A percentile compares a stretch with the other conserved stretches of the same genome.
These are phyloP conservation scores for Tuber borchii DNA, from an alignment of 495 filamentous ascomycete species.

Conservation along the genomic window DNA sequence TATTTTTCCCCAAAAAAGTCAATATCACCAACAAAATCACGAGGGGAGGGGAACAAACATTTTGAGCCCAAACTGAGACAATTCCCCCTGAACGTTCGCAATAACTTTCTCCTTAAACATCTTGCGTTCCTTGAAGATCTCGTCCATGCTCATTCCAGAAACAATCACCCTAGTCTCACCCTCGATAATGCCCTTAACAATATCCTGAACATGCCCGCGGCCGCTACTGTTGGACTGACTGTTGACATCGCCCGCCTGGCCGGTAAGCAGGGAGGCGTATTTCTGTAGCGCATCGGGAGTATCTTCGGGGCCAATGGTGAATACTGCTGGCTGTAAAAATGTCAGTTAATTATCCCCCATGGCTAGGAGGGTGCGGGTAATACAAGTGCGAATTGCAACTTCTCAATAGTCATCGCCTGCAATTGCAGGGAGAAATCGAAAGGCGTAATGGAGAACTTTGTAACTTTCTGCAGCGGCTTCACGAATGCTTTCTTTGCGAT, in stretches of 20 bases:
- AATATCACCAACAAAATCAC: constrained; percentile 4
- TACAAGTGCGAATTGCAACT: constrained; percentile 51
- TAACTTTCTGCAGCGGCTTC: constrained; percentile 56
- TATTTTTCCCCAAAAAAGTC: constrained; percentile 28
- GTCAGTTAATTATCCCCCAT: neutral
- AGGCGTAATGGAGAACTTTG: constrained; percentile 59
- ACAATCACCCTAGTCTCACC: constrained; percentile 75
- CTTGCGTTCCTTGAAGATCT: constrained; percentile 74
- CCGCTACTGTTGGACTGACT: constrained; percentile 43
- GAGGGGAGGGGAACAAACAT: constrained; percentile 43
- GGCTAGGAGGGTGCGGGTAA: neutral
- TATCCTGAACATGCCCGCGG: constrained; percentile 68
- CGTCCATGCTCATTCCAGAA: constrained; percentile 77
- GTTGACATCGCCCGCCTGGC: constrained; percentile 41
- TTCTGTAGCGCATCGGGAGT: constrained; percentile 57
- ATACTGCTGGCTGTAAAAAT: constrained; percentile 61
- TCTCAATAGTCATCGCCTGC: constrained; percentile 79
- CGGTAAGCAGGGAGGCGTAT: constrained; percentile 70
- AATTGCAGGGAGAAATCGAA: constrained; percentile 70
- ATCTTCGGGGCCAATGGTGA: constrained; percentile 68
- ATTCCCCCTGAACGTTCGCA: constrained; percentile 66
- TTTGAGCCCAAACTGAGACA: constrained; percentile 65
- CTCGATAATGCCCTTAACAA: constrained; percentile 83
- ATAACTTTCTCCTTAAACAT: constrained; percentile 73
- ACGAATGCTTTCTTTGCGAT: constrained; percentile 69